phyloP scores from a whole-genome alignment of 225 moss, liverwort and hornwort species.

The Marchantia paleacea region DNA sequence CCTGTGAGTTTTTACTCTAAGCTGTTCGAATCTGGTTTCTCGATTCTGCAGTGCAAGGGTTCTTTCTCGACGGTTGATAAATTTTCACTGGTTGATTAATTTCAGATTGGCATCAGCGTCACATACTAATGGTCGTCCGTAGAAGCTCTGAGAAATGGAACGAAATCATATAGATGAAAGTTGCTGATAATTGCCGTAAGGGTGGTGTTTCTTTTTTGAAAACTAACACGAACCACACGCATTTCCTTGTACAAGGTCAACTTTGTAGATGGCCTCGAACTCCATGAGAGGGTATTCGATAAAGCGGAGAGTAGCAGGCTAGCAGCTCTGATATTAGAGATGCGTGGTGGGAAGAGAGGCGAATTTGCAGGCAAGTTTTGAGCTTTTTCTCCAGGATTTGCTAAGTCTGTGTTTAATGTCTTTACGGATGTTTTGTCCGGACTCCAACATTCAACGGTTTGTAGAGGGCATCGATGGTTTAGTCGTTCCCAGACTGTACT shows the following conservation, averaged over 20 bases:
- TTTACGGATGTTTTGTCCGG: not conserved
- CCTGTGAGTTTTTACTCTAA: constrained; percentile 30
- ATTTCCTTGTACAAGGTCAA: constrained; percentile 37
- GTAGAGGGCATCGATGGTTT: too few species aligned
- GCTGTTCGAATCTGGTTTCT: not conserved
- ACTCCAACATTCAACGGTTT: too few species aligned
- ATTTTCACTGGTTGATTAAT: too few species aligned
- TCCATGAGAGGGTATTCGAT: constrained; percentile 51
- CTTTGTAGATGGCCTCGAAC: constrained; percentile 54
- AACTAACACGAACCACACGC: not conserved
- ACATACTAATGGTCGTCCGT: not conserved
- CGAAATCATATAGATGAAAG: not conserved
- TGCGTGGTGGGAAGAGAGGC: constrained; percentile 49
- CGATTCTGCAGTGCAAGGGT: not conserved
- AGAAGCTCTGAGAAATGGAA: not conserved
- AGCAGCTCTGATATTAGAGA: constrained; percentile 41
- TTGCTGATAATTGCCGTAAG: not conserved
- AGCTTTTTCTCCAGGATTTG: not conserved
- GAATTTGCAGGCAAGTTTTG: constrained; percentile 38
- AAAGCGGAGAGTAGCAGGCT: constrained; percentile 42
- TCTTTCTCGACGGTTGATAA: not conserved
- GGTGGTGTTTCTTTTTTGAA: not conserved
- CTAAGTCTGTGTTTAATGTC: not conserved
- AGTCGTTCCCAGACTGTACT: not conserved
- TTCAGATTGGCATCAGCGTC: too few species aligned